Conservation (phyloP, 2,329 filamentous ascomycete genomes). For the Aspergillus neotritici region DNA sequence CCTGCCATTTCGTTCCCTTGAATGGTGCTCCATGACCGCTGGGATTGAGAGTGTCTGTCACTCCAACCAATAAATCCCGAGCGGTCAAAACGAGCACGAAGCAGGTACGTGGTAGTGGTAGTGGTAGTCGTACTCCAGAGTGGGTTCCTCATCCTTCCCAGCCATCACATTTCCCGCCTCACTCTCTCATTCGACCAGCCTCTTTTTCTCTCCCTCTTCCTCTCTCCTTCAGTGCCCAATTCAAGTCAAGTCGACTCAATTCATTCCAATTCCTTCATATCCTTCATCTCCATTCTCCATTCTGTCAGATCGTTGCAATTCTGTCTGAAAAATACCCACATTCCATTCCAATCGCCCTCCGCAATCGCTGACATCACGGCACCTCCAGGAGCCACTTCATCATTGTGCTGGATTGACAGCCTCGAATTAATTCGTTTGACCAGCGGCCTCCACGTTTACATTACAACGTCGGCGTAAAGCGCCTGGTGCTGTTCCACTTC, state of each 20-base stretch:
- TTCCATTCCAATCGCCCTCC: slow-evolving; percentile 14
- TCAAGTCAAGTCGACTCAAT: slow-evolving; percentile 27
- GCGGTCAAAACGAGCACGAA: no score
- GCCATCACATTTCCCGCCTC: slow-evolving; percentile 36
- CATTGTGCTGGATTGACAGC: slow-evolving; percentile 6
- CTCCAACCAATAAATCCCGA: no score
- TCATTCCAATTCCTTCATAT: slow-evolving; percentile 18
- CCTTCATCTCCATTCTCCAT: slow-evolving; percentile 7
- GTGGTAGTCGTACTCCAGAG: no score
- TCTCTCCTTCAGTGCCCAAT: slow-evolving; percentile 29
- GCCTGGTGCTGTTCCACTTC: no score
- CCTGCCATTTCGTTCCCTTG: no score
- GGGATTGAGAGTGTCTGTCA: slow-evolving; percentile 1
- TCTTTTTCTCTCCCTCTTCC: slow-evolving; percentile 14
- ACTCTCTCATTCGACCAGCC: slow-evolving; percentile 27
- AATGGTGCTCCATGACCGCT: slow-evolving; percentile 15
- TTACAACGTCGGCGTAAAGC: no score
- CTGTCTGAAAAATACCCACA: slow-evolving; percentile 18
- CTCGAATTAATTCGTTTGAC: neutral
- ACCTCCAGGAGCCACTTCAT: slow-evolving; percentile 6
- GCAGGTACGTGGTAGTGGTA: no score
- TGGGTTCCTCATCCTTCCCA: slow-evolving; percentile 24
- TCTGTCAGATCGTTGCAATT: slow-evolving; percentile 8
- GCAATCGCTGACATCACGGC: no score
- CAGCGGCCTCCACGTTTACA: no score